These are phyloP conservation scores for Agarophyton chilense DNA, from an alignment of 23 red algal species.

Conservation along the genomic window DNA sequence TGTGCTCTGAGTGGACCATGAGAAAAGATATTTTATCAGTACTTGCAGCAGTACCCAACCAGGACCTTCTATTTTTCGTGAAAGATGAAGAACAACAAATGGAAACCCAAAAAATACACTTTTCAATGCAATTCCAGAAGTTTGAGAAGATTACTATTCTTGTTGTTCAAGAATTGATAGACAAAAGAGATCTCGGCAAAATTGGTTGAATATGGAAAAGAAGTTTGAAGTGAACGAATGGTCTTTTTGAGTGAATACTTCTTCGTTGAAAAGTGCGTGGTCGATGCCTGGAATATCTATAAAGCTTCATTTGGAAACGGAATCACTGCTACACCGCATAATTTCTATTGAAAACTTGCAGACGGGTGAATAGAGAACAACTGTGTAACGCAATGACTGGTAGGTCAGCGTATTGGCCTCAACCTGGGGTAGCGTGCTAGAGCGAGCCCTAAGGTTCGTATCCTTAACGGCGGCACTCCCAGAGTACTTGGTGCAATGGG, in stretches of 20 bases:
- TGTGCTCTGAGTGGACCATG: too few species aligned
- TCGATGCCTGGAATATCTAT: constrained; percentile 54
- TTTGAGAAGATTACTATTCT: constrained; percentile 29
- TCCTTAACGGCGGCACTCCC: too few species aligned
- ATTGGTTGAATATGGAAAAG: constrained; percentile 46
- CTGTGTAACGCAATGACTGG: too few species aligned
- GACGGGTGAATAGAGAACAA: constrained; percentile 40
- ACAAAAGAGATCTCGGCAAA: constrained; percentile 54
- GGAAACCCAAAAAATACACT: background rate
- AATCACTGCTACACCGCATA: background rate
- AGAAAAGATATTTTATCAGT: too few species aligned
- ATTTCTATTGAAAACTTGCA: constrained; percentile 34
- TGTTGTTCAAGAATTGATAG: constrained; percentile 21
- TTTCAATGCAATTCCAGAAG: constrained; percentile 11
- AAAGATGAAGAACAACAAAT: too few species aligned
- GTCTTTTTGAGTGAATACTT: constrained; percentile 31
- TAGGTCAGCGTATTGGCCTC: too few species aligned
- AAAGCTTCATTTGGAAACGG: background rate
- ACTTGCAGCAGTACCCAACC: too few species aligned
- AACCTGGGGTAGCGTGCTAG: too few species aligned
- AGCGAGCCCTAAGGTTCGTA: too few species aligned
- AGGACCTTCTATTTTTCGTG: too few species aligned
- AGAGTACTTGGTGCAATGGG: too few species aligned
- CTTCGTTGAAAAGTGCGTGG: constrained; percentile 22
- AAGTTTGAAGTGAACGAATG: constrained; percentile 52